Conservation (phyloP, 2,329 filamentous ascomycete genomes). For the Bipolaris oryzae region DNA sequence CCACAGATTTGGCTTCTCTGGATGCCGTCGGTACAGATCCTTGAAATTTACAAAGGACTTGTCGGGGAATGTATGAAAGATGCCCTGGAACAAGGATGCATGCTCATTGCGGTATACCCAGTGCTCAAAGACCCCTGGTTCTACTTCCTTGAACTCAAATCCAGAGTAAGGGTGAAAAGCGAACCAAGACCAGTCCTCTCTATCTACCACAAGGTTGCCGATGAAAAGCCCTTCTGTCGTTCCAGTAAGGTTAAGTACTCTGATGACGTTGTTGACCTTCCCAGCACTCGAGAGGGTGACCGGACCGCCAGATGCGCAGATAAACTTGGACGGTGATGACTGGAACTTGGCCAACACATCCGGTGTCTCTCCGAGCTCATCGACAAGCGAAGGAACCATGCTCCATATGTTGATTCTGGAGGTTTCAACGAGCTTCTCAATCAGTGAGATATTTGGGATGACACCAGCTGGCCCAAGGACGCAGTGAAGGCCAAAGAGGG, state of each 20-base stretch:
- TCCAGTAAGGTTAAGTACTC: conserved; percentile 29
- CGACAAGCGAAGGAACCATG: conserved; percentile 32
- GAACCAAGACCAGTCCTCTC: conserved; percentile 34
- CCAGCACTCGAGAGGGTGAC: conserved; percentile 23
- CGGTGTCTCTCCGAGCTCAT: conserved; percentile 30
- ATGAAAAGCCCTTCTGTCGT: conserved; percentile 34
- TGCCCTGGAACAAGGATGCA: conserved; percentile 24
- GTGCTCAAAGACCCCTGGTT: conserved; percentile 43
- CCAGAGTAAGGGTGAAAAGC: conserved; percentile 29
- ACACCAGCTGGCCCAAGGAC: conserved; percentile 47
- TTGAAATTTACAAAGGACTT: conserved; percentile 25
- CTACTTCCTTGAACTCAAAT: conserved; percentile 31
- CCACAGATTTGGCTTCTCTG: conserved; percentile 27
- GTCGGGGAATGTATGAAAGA: conserved; percentile 32
- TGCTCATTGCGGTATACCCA: conserved; percentile 44
- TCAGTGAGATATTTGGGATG: conserved; percentile 46
- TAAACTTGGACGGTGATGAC: conserved; percentile 20
- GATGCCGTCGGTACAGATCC: conserved; percentile 27
- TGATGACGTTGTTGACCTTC: conserved; percentile 24
- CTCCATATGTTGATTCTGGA: conserved; percentile 39
- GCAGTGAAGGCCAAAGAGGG: conserved; percentile 46
- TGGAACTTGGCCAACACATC: conserved; percentile 28
- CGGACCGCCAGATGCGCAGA: conserved; percentile 47
- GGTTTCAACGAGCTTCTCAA: conserved; percentile 44
- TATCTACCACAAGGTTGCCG: conserved; percentile 17